A percentile compares a stretch with the other conserved stretches of the same genome.
phyloP scores from a whole-genome alignment of 2,329 filamentous ascomycete genomes.

The Aspergillus sp. region DNA sequence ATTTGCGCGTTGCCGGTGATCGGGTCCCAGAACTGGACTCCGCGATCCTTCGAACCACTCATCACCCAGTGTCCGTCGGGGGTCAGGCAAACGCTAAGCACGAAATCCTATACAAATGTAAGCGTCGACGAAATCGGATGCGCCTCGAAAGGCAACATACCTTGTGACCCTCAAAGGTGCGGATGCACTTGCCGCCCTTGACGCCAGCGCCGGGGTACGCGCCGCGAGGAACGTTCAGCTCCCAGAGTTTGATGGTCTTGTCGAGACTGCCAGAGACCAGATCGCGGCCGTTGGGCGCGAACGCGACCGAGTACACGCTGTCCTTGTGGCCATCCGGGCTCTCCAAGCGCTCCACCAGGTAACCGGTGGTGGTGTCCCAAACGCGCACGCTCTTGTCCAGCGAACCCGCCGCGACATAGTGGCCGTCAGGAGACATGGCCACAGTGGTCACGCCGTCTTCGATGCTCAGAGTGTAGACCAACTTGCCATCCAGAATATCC shows the following conservation, averaged over 20 bases:
- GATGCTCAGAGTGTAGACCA: slow-evolving; percentile 82
- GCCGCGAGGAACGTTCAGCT: slow-evolving; percentile 70
- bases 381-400: slow-evolving; percentile 97
- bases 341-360: slow-evolving; percentile 86
- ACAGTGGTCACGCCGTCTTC: slow-evolving; percentile 98
- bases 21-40: slow-evolving; percentile 98
- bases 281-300: slow-evolving; percentile 88
- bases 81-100: slow-evolving; percentile 90
- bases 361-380: slow-evolving; percentile 86
- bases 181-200: slow-evolving; percentile 89
- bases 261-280: slow-evolving; percentile 93
- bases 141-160: slow-evolving; percentile 50
- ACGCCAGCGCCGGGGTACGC: slow-evolving; percentile 64
- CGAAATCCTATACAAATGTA: slow-evolving; percentile 69
- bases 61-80: slow-evolving; percentile 95
- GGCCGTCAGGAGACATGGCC: slow-evolving; percentile 92
- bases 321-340: slow-evolving; percentile 94
- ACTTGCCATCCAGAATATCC: slow-evolving; percentile 84
- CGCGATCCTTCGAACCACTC: slow-evolving; percentile 93
- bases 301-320: slow-evolving; percentile 93
- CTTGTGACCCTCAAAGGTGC: slow-evolving; percentile 96
- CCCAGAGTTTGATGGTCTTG: slow-evolving; percentile 99
- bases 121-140: too few relatives aligned
- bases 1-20: slow-evolving; percentile 89
- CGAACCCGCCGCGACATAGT: slow-evolving; percentile 90